Evolutionary conservation across 805 yeast species (phyloP).

Genomic region (Yamadazyma nakazawae): DNA sequence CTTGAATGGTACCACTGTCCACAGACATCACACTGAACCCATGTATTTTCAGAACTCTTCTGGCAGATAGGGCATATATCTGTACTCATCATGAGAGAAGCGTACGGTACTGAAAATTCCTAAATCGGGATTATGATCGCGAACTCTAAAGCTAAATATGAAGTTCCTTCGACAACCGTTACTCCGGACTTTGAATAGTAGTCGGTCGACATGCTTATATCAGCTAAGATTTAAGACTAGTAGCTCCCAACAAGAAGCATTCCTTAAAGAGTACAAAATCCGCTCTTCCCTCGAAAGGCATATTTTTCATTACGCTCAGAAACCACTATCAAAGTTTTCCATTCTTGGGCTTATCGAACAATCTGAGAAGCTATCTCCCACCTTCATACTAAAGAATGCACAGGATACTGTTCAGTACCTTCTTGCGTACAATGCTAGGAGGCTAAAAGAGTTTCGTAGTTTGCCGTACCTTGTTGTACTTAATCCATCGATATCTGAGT

Average conservation of each 20-base stretch:
- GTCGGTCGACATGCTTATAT: not conserved
- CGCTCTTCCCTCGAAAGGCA: slow-evolving; percentile 57
- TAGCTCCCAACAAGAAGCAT: slow-evolving; percentile 29
- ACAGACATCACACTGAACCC: slow-evolving; percentile 61
- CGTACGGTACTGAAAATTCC: not conserved
- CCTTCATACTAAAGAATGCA: slow-evolving; percentile 40
- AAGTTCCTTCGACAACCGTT: not conserved
- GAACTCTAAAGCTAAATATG: not conserved
- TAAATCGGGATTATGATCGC: not conserved
- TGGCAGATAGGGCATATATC: not conserved
- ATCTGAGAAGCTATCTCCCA: slow-evolving; percentile 37
- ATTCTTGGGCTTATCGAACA: slow-evolving; percentile 47
- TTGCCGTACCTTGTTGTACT: slow-evolving; percentile 82
- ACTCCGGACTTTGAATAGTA: not conserved
- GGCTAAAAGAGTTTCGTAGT: slow-evolving; percentile 65
- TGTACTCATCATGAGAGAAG: not conserved
- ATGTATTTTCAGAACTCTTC: slow-evolving; percentile 17
- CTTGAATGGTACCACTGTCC: slow-evolving; percentile 51
- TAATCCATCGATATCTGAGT: slow-evolving; percentile 81
- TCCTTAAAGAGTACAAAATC: slow-evolving; percentile 52
- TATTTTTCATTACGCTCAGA: slow-evolving; percentile 53
- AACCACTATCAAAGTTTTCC: slow-evolving; percentile 52
- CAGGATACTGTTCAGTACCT: slow-evolving; percentile 55
- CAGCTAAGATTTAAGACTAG: not conserved
- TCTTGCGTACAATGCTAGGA: slow-evolving; percentile 61